Evolutionary conservation across 2,329 filamentous ascomycete species (phyloP).

Genomic region (Juglanconis juglandina): DNA sequence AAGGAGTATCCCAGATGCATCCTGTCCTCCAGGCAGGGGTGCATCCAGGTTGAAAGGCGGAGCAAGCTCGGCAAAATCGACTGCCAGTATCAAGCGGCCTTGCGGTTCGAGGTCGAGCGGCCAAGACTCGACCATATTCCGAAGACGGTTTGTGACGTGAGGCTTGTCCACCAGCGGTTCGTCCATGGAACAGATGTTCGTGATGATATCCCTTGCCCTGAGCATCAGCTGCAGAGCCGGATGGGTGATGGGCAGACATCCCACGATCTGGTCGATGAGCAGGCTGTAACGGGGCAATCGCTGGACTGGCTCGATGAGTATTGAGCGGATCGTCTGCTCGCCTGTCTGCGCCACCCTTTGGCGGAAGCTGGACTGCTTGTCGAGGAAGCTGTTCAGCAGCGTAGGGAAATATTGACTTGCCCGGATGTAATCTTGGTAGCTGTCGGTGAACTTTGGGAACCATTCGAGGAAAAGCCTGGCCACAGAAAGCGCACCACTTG

Average conservation of each 20-base stretch:
- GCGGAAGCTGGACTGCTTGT: constrained; percentile 78
- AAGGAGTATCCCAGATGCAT: constrained; percentile 68
- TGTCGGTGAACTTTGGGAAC: constrained; percentile 88
- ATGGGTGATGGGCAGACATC: constrained; percentile 79
- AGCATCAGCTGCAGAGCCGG: constrained; percentile 79
- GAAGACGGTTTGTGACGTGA: constrained; percentile 69
- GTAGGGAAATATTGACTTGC: constrained; percentile 84
- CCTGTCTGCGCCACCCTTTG: constrained; percentile 77
- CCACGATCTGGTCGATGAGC: constrained; percentile 92
- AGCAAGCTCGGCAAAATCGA: constrained; percentile 73
- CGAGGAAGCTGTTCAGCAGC: constrained; percentile 73
- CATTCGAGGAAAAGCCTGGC: constrained; percentile 81
- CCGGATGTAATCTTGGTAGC: constrained; percentile 90
- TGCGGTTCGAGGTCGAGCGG: constrained; percentile 66
- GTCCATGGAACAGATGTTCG: constrained; percentile 94
- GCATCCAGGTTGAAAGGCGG: constrained; percentile 59
- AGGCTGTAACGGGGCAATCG: constrained; percentile 90
- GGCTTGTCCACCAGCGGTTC: constrained; percentile 66
- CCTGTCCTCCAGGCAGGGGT: constrained; percentile 38
- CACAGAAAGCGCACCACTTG: constrained; percentile 73
- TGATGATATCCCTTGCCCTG: constrained; percentile 87
- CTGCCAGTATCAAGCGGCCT: constrained; percentile 76
- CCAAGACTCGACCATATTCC: constrained; percentile 75
- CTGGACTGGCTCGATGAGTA: constrained; percentile 95
- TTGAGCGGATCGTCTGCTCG: constrained; percentile 84